Conservation (phyloP, 1,284 basidiomycete species). For the Microbotryum intermedium region DNA sequence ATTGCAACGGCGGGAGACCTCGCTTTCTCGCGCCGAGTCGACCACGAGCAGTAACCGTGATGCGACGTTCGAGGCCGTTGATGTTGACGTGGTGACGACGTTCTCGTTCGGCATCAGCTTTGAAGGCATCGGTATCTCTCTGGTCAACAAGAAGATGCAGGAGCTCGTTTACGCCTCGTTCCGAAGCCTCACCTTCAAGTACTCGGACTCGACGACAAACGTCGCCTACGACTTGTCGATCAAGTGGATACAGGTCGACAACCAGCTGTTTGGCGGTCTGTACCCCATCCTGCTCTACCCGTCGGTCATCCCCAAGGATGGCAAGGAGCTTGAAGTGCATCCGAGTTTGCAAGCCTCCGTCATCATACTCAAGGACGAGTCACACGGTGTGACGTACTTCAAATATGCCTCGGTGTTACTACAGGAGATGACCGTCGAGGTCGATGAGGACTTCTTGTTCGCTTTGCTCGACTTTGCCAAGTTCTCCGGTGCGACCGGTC, state of each 20-base stretch:
- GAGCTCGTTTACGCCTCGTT: conserved; percentile 87
- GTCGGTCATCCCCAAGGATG: conserved; percentile 77
- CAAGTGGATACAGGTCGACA: conserved; percentile 89
- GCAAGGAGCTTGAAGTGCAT: conserved; percentile 63
- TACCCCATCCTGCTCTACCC: conserved; percentile 96
- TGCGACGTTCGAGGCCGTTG: conserved; percentile 73
- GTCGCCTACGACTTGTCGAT: conserved; percentile 76
- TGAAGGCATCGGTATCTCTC: conserved; percentile 84
- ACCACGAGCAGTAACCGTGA: conserved; percentile 55
- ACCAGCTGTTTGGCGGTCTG: conserved; percentile 91
- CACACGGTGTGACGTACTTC: conserved; percentile 90
- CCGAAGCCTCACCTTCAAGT: conserved; percentile 73
- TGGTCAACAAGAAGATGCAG: conserved; percentile 77
- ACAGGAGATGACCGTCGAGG: conserved; percentile 89
- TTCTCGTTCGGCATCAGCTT: conserved; percentile 68
- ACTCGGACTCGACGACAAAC: conserved; percentile 69
- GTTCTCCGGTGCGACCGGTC: conserved; percentile 83
- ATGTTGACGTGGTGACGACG: conserved; percentile 58
- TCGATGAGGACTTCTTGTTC: conserved; percentile 94
- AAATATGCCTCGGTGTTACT: conserved; percentile 94
- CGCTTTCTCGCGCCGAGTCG: conserved; percentile 60
- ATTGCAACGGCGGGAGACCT: conserved; percentile 52
- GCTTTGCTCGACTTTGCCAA: conserved; percentile 86
- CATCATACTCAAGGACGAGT: conserved; percentile 86
- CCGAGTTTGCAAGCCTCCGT: conserved; percentile 85